Conservation (phyloP, 306 rosid genomes). For the Arachis hypogaea region DNA sequence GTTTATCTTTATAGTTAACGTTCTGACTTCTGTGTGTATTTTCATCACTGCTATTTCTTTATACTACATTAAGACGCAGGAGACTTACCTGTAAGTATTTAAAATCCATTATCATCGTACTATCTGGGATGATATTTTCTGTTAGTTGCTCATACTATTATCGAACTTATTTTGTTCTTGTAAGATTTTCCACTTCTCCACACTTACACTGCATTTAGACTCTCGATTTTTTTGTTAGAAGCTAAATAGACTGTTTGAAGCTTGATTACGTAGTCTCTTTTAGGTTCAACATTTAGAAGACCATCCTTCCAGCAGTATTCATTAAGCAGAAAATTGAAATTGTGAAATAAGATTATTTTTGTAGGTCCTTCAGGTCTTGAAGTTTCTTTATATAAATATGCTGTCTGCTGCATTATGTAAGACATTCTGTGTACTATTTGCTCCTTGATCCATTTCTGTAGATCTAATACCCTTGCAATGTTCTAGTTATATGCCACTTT, state of each 20-base stretch:
- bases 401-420: conserved; percentile 17
- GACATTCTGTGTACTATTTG: neutral
- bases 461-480: conserved; percentile 30
- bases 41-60: conserved; percentile 86
- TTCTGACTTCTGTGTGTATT: conserved; percentile 72
- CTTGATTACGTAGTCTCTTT: conserved; percentile 1
- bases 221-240: conserved; percentile 12
- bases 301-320: conserved; percentile 1
- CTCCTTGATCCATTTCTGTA: conserved; percentile 20
- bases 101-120: neutral
- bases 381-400: neutral
- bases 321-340: neutral
- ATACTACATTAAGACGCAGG: conserved; percentile 75
- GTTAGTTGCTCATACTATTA: conserved; percentile 6
- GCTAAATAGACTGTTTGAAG: conserved; percentile 17
- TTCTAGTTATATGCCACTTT: conserved; percentile 79
- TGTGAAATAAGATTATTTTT: conserved; percentile 8
- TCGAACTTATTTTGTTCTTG: conserved; percentile 26
- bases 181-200: conserved; percentile 9
- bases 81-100: conserved; percentile 80
- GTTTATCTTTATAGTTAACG: conserved; percentile 85
- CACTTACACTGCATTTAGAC: neutral
- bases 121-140: conserved; percentile 35
- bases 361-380: neutral
- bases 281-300: conserved; percentile 32